A percentile compares a stretch with the other conserved stretches of the same genome.
phyloP scores from a whole-genome alignment of 2,329 filamentous ascomycete species.

The Nothopassalora personata region DNA sequence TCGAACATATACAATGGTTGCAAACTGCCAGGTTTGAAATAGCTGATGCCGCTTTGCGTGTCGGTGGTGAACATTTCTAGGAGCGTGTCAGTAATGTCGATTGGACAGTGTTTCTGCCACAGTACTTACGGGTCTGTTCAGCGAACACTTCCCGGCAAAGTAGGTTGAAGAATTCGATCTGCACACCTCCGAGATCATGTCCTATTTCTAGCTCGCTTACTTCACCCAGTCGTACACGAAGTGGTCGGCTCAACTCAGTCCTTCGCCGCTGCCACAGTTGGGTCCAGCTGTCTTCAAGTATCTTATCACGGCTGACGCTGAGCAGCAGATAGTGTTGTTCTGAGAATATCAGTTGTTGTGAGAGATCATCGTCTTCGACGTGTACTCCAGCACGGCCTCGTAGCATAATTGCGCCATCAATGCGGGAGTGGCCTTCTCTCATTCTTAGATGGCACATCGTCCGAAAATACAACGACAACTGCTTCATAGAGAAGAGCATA shows the following conservation, averaged over 20 bases:
- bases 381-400: constrained; percentile 5
- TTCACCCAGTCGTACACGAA: constrained; percentile 80
- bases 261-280: constrained; percentile 84
- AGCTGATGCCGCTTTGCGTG: constrained; percentile 68
- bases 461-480: constrained; percentile 77
- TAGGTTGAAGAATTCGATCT: constrained; percentile 91
- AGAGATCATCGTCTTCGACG: constrained; percentile 17
- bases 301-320: constrained; percentile 39
- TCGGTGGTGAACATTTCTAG: constrained; percentile 72
- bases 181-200: constrained; percentile 88
- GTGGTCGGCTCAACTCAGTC: constrained; percentile 72
- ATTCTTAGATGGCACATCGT: constrained; percentile 83
- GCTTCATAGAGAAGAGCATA: constrained; percentile 69
- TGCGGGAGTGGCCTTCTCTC: constrained; percentile 40
- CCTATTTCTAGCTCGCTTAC: constrained; percentile 77
- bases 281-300: constrained; percentile 56
- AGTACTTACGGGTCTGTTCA: constrained; percentile 60
- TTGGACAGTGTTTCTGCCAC: background rate
- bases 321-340: constrained; percentile 40
- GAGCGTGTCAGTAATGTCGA: background rate
- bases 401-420: constrained; percentile 3
- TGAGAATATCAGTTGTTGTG: constrained; percentile 31
- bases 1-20: constrained; percentile 89
- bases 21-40: constrained; percentile 77
- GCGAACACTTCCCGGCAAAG: constrained; percentile 74